Percentiles rank a stretch among this genome's conserved stretches.
These are phyloP conservation scores for Athelia psychrophila DNA, from an alignment of 1,284 basidiomycete genomes.

Conservation along the genomic window DNA sequence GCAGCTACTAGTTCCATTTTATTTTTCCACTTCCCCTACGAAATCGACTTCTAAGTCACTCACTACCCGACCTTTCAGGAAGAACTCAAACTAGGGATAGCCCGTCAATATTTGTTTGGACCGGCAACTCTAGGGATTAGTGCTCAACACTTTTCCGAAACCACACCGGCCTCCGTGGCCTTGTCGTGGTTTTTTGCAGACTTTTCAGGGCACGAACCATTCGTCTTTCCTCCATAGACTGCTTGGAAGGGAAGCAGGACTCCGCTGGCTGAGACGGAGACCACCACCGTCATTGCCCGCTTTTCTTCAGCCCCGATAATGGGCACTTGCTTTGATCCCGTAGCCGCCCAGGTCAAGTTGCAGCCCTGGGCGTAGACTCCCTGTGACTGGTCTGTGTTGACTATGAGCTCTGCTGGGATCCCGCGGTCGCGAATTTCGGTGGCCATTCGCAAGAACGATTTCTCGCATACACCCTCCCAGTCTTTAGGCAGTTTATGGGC, in stretches of 20 bases:
- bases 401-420: constrained; percentile 15
- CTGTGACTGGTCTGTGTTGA: constrained; percentile 31
- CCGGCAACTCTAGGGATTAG: too few species aligned
- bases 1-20: too few species aligned
- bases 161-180: not conserved
- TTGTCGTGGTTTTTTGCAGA: not conserved
- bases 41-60: too few species aligned
- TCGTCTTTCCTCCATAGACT: constrained; percentile 16
- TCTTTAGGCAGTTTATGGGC: constrained; percentile 23
- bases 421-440: constrained; percentile 14
- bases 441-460: constrained; percentile 17
- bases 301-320: constrained; percentile 29
- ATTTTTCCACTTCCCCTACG: too few species aligned
- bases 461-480: constrained; percentile 8
- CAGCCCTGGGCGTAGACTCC: constrained; percentile 16
- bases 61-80: too few species aligned
- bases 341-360: constrained; percentile 19
- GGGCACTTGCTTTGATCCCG: constrained; percentile 24
- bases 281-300: constrained; percentile 27
- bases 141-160: too few species aligned
- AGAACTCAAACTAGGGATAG: too few species aligned
- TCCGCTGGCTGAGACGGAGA: constrained; percentile 23
- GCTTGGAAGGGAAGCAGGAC: constrained; percentile 27
- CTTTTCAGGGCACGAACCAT: not conserved
- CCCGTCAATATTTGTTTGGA: too few species aligned